These are phyloP conservation scores for thale cress (Arabidopsis thaliana) DNA, from an alignment of 345 rosid species.

Conservation along the genomic window DNA sequence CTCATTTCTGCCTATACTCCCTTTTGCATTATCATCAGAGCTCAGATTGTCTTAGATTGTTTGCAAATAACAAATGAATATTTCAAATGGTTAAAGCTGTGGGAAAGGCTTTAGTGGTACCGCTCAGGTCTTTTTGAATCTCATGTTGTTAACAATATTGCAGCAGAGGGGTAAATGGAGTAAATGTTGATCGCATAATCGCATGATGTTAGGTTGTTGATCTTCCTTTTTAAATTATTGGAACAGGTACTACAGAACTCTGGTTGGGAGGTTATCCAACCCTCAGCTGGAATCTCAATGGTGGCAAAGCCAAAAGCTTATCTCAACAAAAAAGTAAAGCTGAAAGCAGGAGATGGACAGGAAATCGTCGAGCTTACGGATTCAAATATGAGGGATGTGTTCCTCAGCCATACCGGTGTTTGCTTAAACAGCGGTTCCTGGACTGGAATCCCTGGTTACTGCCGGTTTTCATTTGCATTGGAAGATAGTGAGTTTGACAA, in stretches of 20 bases:
- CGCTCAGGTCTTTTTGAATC: too few relatives aligned
- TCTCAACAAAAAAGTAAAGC: constrained; percentile 61
- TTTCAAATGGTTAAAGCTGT: background rate
- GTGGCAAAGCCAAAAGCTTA: constrained; percentile 80
- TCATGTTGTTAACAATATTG: background rate
- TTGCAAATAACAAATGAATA: background rate
- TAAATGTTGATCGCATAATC: background rate
- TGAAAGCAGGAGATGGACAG: constrained; percentile 38
- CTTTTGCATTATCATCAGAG: background rate
- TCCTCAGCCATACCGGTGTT: constrained; percentile 69
- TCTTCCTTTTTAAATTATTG: background rate
- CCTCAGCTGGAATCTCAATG: constrained; percentile 80
- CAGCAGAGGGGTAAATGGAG: background rate
- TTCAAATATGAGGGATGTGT: constrained; percentile 73
- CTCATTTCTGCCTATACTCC: background rate
- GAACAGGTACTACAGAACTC: constrained; percentile 67
- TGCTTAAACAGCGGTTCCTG: constrained; percentile 84
- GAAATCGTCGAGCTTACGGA: constrained; percentile 66
- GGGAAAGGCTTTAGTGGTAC: background rate
- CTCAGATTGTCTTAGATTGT: too few relatives aligned
- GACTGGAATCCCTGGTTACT: constrained; percentile 91
- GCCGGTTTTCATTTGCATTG: constrained; percentile 83
- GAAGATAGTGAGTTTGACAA: constrained; percentile 72
- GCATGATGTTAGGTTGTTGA: background rate
- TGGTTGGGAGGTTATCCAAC: constrained; percentile 86